phyloP scores from a whole-genome alignment of 257 asterid species.

The Haberlea rhodopensis region DNA sequence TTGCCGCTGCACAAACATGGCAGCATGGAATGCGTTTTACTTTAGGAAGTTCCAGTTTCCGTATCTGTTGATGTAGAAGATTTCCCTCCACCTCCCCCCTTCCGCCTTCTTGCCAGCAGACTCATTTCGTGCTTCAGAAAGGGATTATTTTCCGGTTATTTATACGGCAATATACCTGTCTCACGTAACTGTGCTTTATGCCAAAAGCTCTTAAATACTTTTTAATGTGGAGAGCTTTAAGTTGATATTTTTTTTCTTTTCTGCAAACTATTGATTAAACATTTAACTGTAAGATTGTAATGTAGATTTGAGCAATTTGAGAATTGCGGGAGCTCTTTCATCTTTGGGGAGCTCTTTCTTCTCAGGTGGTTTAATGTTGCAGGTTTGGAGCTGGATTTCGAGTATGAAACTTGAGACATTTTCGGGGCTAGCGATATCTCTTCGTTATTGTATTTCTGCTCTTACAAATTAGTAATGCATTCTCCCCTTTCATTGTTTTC shows the following conservation, averaged over 20 bases:
- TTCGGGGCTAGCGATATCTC: too few species aligned
- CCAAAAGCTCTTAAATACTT: conserved; percentile 39
- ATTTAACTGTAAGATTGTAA: conserved; percentile 34
- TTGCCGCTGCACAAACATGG: conserved; percentile 26
- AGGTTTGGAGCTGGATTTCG: conserved; percentile 17
- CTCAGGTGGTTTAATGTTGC: conserved; percentile 11
- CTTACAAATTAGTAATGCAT: too few species aligned
- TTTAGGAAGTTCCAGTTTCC: conserved; percentile 40
- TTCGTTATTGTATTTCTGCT: conserved; percentile 23
- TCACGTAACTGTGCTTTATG: conserved; percentile 36
- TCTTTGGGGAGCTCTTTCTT: conserved; percentile 28
- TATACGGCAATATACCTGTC: conserved; percentile 22
- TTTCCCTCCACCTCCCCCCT: neutral
- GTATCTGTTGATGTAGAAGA: conserved; percentile 13
- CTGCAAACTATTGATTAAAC: conserved; percentile 29
- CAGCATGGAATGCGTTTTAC: conserved; percentile 23
- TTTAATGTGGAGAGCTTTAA: conserved; percentile 43
- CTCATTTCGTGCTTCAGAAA: conserved; percentile 17
- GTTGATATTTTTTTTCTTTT: conserved; percentile 25
- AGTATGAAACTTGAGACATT: conserved; percentile 21
- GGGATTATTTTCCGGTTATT: conserved; percentile 22
- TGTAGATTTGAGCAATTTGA: conserved; percentile 36
- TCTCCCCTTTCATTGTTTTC: too few species aligned
- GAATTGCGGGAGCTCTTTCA: conserved; percentile 14
- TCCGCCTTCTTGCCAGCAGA: neutral